Conservation (phyloP, 106 monocot genomes). For the Vanilla planifolia region DNA sequence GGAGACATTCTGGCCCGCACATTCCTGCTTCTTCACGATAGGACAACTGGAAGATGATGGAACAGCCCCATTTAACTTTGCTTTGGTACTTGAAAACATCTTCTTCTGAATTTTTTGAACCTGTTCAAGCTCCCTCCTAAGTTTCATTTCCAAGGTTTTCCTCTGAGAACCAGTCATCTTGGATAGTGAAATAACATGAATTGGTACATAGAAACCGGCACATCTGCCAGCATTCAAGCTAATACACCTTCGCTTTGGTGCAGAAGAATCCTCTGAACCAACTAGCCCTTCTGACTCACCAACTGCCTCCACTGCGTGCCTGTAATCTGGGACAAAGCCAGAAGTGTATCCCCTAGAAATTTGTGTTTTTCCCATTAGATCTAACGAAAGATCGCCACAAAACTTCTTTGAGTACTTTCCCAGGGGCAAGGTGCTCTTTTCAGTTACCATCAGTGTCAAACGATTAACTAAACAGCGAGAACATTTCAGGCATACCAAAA, state of each 20-base stretch:
- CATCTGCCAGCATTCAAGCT: slow-evolving; percentile 36
- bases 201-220: slow-evolving; percentile 43
- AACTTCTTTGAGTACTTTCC: slow-evolving; percentile 14
- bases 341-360: slow-evolving; percentile 32
- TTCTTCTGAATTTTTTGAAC: slow-evolving; percentile 53
- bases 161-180: slow-evolving; percentile 42
- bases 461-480: slow-evolving; percentile 1
- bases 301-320: slow-evolving; percentile 64
- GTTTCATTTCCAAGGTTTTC: slow-evolving; percentile 35
- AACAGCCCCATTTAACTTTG: slow-evolving; percentile 19
- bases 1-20: slow-evolving; percentile 5
- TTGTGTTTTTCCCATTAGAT: slow-evolving; percentile 41
- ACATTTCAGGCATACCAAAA: background rate
- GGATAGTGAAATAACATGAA: slow-evolving; percentile 44
- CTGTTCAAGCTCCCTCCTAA: slow-evolving; percentile 62
- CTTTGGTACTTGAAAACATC: slow-evolving; percentile 13
- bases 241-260: slow-evolving; percentile 66
- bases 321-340: slow-evolving; percentile 44
- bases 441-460: slow-evolving; percentile 23
- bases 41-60: slow-evolving; percentile 30
- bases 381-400: slow-evolving; percentile 12
- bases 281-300: slow-evolving; percentile 74
- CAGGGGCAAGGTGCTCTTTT: slow-evolving; percentile 19
- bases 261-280: slow-evolving; percentile 61
- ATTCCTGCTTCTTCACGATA: slow-evolving; percentile 16